These are phyloP conservation scores for Puccinia novopanici DNA, from an alignment of 1,284 basidiomycete species.

Conservation along the genomic window DNA sequence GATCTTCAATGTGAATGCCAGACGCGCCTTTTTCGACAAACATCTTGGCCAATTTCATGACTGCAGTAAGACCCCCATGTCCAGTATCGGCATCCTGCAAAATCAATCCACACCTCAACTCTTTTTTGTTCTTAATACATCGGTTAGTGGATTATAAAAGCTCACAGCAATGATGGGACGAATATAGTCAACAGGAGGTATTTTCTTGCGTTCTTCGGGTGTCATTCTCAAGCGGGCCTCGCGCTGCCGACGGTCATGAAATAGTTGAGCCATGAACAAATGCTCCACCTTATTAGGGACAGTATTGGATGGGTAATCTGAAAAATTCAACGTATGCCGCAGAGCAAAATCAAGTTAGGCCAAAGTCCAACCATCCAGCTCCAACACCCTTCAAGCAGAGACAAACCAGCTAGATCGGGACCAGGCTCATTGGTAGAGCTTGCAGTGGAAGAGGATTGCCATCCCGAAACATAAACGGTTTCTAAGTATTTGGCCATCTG, in stretches of 20 bases:
- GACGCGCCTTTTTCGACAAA: slow-evolving; percentile 89
- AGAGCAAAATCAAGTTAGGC: slow-evolving; percentile 56
- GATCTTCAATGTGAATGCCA: slow-evolving; percentile 87
- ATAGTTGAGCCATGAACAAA: slow-evolving; percentile 78
- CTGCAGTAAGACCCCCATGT: slow-evolving; percentile 86
- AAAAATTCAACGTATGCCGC: not conserved
- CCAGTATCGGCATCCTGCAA: slow-evolving; percentile 63
- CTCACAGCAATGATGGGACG: slow-evolving; percentile 91
- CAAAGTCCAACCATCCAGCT: slow-evolving; percentile 3
- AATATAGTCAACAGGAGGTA: slow-evolving; percentile 76
- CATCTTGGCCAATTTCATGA: slow-evolving; percentile 92
- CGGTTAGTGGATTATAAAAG: slow-evolving; percentile 67
- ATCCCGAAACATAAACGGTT: slow-evolving; percentile 92
- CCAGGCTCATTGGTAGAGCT: slow-evolving; percentile 94
- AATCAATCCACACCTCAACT: slow-evolving; percentile 5
- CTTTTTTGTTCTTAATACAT: not conserved
- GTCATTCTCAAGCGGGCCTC: slow-evolving; percentile 75
- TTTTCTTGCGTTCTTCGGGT: slow-evolving; percentile 68
- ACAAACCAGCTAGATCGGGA: slow-evolving; percentile 83
- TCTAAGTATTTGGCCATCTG: slow-evolving; percentile 96
- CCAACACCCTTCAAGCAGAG: not conserved
- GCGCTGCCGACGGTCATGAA: slow-evolving; percentile 83
- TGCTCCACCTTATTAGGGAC: slow-evolving; percentile 89
- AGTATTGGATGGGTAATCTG: slow-evolving; percentile 88
- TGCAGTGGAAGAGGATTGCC: slow-evolving; percentile 85